These are phyloP conservation scores for Effrenium voratum DNA, from an alignment of 73 alveolate species.

Conservation along the genomic window DNA sequence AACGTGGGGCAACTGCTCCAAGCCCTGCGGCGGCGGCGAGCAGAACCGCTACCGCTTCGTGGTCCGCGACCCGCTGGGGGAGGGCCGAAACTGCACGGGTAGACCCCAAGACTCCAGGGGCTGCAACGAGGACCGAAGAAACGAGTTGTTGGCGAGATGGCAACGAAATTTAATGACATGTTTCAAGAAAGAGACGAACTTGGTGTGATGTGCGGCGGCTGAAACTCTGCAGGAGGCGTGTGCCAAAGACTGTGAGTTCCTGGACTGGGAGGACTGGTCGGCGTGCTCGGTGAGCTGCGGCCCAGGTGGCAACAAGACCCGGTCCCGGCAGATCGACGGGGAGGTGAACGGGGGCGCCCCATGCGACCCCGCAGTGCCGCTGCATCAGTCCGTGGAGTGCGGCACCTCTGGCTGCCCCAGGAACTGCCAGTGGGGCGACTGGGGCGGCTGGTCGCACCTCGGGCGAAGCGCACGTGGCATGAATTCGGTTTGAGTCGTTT, in stretches of 20 bases:
- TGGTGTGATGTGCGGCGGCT: too few relatives aligned
- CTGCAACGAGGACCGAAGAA: conserved; percentile 50
- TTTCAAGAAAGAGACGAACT: too few relatives aligned
- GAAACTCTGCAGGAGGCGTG: conserved; percentile 52
- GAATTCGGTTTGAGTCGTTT: too few relatives aligned
- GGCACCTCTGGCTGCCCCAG: conserved; percentile 50
- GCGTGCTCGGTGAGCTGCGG: conserved; percentile 46
- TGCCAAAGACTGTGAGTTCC: conserved; percentile 51
- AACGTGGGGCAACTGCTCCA: conserved; percentile 76
- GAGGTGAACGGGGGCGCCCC: conserved; percentile 46
- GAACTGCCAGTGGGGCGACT: conserved; percentile 56
- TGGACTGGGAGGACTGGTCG: conserved; percentile 70
- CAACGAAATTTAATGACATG: too few relatives aligned
- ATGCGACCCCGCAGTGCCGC: conserved; percentile 54
- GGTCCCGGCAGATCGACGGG: conserved; percentile 34
- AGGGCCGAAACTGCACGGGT: conserved; percentile 54
- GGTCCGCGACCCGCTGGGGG: conserved; percentile 18
- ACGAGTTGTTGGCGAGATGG: neutral
- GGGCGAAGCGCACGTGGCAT: neutral
- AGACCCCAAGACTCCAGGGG: conserved; percentile 9
- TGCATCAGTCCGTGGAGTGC: conserved; percentile 21
- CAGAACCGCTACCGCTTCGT: conserved; percentile 40
- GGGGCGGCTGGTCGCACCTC: conserved; percentile 51
- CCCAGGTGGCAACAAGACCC: conserved; percentile 30
- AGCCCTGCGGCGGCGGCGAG: conserved; percentile 48